phyloP scores from a whole-genome alignment of 2,329 filamentous ascomycete genomes.

The Colletotrichum sp. region DNA sequence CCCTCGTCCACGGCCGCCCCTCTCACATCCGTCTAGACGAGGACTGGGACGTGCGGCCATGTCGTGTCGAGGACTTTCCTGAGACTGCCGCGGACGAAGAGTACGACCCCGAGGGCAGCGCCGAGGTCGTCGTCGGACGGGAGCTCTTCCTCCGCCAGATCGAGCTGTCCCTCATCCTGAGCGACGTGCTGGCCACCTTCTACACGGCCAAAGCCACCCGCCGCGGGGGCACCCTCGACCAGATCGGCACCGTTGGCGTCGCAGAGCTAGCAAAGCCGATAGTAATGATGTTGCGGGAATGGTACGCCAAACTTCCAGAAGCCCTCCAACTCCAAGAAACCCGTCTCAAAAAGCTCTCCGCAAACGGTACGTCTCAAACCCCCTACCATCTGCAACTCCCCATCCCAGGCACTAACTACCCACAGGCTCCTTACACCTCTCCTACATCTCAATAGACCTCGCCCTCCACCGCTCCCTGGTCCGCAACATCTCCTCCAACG shows the following conservation, averaged over 20 bases:
- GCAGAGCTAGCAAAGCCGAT: slow-evolving; percentile 38
- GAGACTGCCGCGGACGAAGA: slow-evolving; percentile 41
- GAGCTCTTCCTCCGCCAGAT: slow-evolving; percentile 57
- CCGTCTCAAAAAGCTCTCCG: slow-evolving; percentile 44
- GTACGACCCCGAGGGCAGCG: slow-evolving; percentile 40
- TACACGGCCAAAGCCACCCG: slow-evolving; percentile 44
- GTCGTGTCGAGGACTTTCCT: slow-evolving; percentile 41
- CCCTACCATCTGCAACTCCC: not conserved
- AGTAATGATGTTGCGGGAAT: slow-evolving; percentile 39
- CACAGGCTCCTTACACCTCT: slow-evolving; percentile 51
- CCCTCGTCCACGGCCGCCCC: slow-evolving; percentile 61
- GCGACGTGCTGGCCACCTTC: slow-evolving; percentile 54
- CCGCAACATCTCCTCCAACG: slow-evolving; percentile 41
- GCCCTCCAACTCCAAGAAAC: slow-evolving; percentile 49
- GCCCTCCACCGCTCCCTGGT: slow-evolving; percentile 56
- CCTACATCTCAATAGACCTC: slow-evolving; percentile 57
- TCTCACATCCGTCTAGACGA: slow-evolving; percentile 54
- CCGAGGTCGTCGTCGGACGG: slow-evolving; percentile 48
- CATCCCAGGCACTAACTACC: slow-evolving; percentile 28
- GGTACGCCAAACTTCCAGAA: slow-evolving; percentile 51
- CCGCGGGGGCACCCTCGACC: slow-evolving; percentile 32
- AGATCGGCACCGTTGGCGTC: slow-evolving; percentile 35
- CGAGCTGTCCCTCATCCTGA: slow-evolving; percentile 53
- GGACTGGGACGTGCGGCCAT: slow-evolving; percentile 58
- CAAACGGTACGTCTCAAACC: slow-evolving; percentile 27